phyloP scores from a whole-genome alignment of 1,284 basidiomycete genomes.

The Phellopilus nigrolimitatus region DNA sequence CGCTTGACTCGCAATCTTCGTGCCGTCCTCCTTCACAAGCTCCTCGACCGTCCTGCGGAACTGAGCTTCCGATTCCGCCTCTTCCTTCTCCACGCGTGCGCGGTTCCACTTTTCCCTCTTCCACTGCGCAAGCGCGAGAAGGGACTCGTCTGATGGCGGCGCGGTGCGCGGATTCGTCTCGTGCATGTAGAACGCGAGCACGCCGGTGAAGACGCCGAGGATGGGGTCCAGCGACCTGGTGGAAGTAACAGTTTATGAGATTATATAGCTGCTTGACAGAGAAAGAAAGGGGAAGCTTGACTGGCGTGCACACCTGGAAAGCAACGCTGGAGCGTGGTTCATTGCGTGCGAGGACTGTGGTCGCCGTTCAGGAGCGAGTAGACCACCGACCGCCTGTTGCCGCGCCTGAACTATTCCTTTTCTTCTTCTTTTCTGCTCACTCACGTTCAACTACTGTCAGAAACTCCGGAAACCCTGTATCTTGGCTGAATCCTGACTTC shows the following conservation, averaged over 20 bases:
- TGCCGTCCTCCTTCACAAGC: constrained; percentile 6
- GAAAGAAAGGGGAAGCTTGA: not conserved
- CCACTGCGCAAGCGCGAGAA: constrained; percentile 64
- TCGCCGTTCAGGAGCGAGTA: too few relatives aligned
- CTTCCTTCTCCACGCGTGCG: not conserved
- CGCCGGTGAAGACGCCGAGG: constrained; percentile 77
- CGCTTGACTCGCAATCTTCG: too few relatives aligned
- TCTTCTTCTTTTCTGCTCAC: too few relatives aligned
- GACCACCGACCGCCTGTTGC: too few relatives aligned
- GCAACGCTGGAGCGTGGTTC: constrained; percentile 6
- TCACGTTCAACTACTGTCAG: too few relatives aligned
- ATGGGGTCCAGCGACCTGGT: constrained; percentile 70
- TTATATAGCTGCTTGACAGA: not conserved
- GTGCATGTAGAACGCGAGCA: constrained; percentile 78
- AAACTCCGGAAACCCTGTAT: too few relatives aligned
- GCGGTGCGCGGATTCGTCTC: constrained; percentile 81
- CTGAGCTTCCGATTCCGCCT: not conserved
- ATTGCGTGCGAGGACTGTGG: too few relatives aligned
- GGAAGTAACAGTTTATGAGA: too few relatives aligned
- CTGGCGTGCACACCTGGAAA: constrained; percentile 2
- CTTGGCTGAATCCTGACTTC: too few relatives aligned
- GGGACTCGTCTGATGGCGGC: constrained; percentile 57
- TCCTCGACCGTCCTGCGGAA: not conserved
- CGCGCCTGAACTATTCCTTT: too few relatives aligned
- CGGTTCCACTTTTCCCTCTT: constrained; percentile 44